Conservation (phyloP, 495 filamentous ascomycete species). For the Letharia columbiana region DNA sequence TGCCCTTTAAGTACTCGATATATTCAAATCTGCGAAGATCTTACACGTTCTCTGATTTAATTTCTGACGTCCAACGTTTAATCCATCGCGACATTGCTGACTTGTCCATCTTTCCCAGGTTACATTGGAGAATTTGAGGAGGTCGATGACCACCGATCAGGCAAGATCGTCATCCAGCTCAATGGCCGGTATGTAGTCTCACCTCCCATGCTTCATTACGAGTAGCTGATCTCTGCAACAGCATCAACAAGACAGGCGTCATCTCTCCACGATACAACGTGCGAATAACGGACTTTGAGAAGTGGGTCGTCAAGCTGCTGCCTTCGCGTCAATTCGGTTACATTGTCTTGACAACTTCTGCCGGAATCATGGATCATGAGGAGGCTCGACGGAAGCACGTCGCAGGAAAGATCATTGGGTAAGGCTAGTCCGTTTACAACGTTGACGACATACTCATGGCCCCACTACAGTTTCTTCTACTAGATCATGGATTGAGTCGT, state of each 20-base stretch:
- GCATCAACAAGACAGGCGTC: slow-evolving; percentile 98
- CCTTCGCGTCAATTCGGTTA: slow-evolving; percentile 99
- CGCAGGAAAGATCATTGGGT: slow-evolving; percentile 68
- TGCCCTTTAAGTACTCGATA: slow-evolving; percentile 99
- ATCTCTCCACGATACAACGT: slow-evolving; percentile 99
- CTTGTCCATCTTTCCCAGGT: slow-evolving; percentile 45
- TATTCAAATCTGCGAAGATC: slow-evolving; percentile 67
- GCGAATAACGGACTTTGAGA: slow-evolving; percentile 92
- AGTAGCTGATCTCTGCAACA: slow-evolving; percentile 23
- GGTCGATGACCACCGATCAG: slow-evolving; percentile 97
- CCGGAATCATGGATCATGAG: slow-evolving; percentile 99
- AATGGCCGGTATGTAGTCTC: slow-evolving; percentile 53
- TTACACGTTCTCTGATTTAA: slow-evolving; percentile 85
- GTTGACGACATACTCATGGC: background rate
- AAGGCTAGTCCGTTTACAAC: background rate
- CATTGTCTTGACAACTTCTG: slow-evolving; percentile 96
- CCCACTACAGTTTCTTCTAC: slow-evolving; percentile 16
- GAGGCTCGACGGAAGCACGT: slow-evolving; percentile 97
- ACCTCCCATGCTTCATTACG: background rate
- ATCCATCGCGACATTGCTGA: slow-evolving; percentile 63
- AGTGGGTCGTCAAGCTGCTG: slow-evolving; percentile 97
- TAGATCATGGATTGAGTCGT: background rate
- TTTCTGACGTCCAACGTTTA: slow-evolving; percentile 80
- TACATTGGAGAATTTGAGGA: slow-evolving; percentile 99
- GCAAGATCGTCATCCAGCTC: slow-evolving; percentile 96